A percentile compares a stretch with the other conserved stretches of the same genome.
phyloP scores from a whole-genome alignment of 148 eudicot species.

The Heliosperma pusillum region DNA sequence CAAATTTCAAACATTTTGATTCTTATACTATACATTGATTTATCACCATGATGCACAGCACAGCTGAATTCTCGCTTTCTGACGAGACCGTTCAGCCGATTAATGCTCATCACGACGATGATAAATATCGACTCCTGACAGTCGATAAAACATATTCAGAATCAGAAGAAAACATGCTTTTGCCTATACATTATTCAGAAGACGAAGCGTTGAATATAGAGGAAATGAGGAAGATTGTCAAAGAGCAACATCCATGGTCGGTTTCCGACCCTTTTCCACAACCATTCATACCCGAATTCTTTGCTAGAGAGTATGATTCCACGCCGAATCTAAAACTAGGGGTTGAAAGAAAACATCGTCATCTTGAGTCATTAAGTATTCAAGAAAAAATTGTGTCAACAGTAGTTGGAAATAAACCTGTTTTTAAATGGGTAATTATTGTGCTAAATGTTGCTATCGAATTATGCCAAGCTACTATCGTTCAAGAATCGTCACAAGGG shows the following conservation, averaged over 20 bases:
- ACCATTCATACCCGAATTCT: not conserved
- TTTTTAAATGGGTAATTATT: constrained; percentile 11
- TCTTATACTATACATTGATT: no score
- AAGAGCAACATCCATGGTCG: constrained; percentile 19
- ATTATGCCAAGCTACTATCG: constrained; percentile 7
- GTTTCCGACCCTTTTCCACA: constrained; percentile 17
- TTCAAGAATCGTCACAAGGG: not conserved
- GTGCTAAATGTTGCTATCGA: constrained; percentile 14
- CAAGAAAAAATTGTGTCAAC: not conserved
- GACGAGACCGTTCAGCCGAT: not conserved
- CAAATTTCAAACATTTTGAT: no score
- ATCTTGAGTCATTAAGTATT: not conserved
- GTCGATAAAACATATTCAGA: no score
- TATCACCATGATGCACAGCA: not conserved
- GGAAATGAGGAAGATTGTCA: constrained; percentile 6
- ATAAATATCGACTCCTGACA: not conserved
- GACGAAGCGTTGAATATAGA: not conserved
- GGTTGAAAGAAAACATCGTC: not conserved
- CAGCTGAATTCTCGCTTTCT: not conserved
- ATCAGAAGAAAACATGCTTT: not conserved
- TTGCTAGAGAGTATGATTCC: constrained; percentile 9
- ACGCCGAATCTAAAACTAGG: not conserved
- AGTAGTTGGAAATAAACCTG: not conserved
- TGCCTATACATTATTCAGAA: not conserved
- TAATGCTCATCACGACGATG: not conserved